Evolutionary conservation across 2,329 filamentous ascomycete species (phyloP), one percentile per base, ranked within the genome.

Genomic region (Sordariomycetes sp.): DNA sequence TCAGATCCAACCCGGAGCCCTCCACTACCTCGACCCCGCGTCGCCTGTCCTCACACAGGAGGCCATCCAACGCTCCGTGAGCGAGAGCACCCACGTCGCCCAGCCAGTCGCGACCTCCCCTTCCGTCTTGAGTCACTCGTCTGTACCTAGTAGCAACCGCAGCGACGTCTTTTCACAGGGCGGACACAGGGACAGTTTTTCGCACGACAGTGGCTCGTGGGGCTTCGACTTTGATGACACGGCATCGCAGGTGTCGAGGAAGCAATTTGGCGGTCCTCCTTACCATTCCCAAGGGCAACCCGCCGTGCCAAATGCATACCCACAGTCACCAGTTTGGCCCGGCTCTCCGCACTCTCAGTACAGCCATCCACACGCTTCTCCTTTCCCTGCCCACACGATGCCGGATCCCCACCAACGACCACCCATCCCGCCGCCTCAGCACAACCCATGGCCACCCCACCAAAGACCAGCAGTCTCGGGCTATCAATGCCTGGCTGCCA

Each of bases 401-500:
- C 28, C 28, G 14, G 28, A 8, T 17, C n/a, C n/a, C n/a, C n/a
- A n/a, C n/a, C n/a, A n/a, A n/a, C n/a, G n/a, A n/a, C n/a, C n/a
- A n/a, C n/a, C n/a, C n/a, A 30, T 30, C 15, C 28, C 8, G 8
- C 15, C 27, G 27, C 27, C 27, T 8, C 18, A 30, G 27, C 26
- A 17, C 30, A 17, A 19, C 14, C 16, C 30, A 10, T 30, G 23
- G 15, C 33, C 23, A 16, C 26, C 21, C 4, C 40, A 27, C 7
- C 33, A 38, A 34, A 38, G 15, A 16, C 37, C 20, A 21, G 57
- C 5, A 59, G 68, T 65, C 11, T 60, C 64, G 24, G 79, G 79
- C 1, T 83, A 84, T 45, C 74, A 82, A 42, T 60, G 75, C 3
- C 54, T 84, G n/a, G n/a, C n/a, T n/a, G n/a, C n/a, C n/a, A n/a